Conservation (phyloP, 2,329 filamentous ascomycete species). For the Fusarium brevicatenulatum region DNA sequence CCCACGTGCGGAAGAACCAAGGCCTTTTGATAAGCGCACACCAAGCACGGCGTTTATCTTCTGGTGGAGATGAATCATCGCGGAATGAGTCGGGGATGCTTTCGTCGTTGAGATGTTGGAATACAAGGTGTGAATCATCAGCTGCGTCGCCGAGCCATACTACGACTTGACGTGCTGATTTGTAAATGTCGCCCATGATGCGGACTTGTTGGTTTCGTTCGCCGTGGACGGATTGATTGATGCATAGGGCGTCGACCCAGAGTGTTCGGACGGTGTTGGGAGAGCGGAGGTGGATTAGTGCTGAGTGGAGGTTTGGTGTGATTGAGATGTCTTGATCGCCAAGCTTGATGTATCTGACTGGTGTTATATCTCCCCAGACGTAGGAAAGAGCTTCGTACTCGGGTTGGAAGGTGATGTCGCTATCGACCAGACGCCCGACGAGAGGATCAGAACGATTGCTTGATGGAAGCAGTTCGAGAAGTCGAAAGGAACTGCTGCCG, state of each 20-base stretch:
- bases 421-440: not conserved
- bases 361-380: conserved; percentile 10
- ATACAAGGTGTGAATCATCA: conserved; percentile 4
- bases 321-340: not conserved
- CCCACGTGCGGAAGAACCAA: conserved; percentile 31
- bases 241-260: conserved; percentile 17
- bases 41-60: not conserved
- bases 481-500: conserved; percentile 8
- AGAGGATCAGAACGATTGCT: not conserved
- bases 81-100: fast-evolving
- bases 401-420: conserved; percentile 19
- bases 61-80: fast-evolving
- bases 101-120: not conserved
- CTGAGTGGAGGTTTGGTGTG: conserved; percentile 10
- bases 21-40: not conserved
- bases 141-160: conserved; percentile 16
- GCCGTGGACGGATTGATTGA: conserved; percentile 8
- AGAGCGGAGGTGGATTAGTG: conserved; percentile 1
- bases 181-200: conserved; percentile 29
- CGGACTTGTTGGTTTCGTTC: conserved; percentile 28
- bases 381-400: conserved; percentile 23
- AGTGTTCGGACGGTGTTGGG: not conserved
- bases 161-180: conserved; percentile 14
- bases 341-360: not conserved
- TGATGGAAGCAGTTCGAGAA: conserved; percentile 2